Evolutionary conservation across 345 rosid genomes (phyloP).

Genomic region (Acer negundo): DNA sequence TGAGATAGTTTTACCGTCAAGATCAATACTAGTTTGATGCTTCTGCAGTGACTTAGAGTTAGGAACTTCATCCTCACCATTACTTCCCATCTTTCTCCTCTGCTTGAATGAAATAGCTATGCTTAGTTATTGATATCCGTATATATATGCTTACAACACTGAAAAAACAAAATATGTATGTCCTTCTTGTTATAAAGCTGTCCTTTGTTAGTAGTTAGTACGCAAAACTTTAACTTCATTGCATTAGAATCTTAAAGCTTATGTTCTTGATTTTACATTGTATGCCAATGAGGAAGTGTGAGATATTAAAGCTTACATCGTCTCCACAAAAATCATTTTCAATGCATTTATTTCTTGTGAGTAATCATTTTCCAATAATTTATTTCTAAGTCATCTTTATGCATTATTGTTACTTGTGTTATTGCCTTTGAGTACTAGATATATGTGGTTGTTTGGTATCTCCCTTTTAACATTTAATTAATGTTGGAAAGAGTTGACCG

Average conservation of each 20-base stretch:
- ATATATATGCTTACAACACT: background rate
- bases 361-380: background rate
- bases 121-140: background rate
- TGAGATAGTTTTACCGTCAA: background rate
- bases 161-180: background rate
- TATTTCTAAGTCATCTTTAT: background rate
- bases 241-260: background rate
- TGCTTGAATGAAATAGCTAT: background rate
- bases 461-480: background rate
- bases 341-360: background rate
- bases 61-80: background rate
- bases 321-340: background rate
- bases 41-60: background rate
- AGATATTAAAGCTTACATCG: too few species aligned
- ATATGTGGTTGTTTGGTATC: background rate
- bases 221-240: background rate
- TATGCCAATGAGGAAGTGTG: background rate
- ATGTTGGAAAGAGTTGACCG: too few species aligned
- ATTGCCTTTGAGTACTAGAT: background rate
- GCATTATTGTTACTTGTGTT: background rate
- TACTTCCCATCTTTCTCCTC: constrained; percentile 13
- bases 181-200: background rate
- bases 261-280: background rate
- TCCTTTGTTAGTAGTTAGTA: background rate
- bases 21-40: background rate